A percentile compares a stretch with the other conserved stretches of the same genome.
Evolutionary conservation across 2,329 filamentous ascomycete genomes (phyloP).

Genomic region (Claviceps quebecensis): DNA sequence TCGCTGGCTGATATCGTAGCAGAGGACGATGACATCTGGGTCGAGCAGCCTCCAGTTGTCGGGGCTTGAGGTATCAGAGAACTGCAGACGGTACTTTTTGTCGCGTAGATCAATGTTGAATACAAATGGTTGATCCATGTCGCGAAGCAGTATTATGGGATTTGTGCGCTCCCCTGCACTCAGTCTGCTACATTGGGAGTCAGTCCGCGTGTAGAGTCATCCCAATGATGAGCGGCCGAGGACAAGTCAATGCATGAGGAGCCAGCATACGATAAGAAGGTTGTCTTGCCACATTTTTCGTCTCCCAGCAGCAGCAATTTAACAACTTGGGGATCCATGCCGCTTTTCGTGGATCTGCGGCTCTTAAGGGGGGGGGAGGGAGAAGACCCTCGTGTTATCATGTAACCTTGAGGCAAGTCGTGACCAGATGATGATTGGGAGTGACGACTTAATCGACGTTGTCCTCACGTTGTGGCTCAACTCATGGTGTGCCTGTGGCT

Average conservation of each 20-base stretch:
- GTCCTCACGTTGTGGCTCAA: no score
- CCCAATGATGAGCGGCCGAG: neutral
- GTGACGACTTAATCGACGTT: no score
- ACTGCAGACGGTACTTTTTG: slow-evolving; percentile 38
- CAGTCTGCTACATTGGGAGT: slow-evolving; percentile 30
- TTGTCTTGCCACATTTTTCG: slow-evolving; percentile 44
- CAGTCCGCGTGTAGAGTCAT: neutral
- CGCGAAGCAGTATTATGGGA: slow-evolving; percentile 36
- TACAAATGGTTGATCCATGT: slow-evolving; percentile 46
- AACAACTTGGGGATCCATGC: slow-evolving; percentile 34
- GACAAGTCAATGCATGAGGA: slow-evolving; percentile 1
- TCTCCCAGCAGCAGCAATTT: slow-evolving; percentile 46
- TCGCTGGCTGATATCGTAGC: slow-evolving; percentile 47
- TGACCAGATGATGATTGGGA: no score
- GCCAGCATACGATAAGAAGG: slow-evolving; percentile 42
- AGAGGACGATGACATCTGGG: slow-evolving; percentile 44
- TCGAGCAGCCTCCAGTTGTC: slow-evolving; percentile 44
- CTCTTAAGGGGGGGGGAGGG: no score
- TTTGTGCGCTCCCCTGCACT: slow-evolving; percentile 29
- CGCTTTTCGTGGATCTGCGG: neutral
- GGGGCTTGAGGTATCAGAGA: slow-evolving; percentile 45
- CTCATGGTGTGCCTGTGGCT: no score
- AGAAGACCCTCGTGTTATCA: no score
- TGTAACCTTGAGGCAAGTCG: neutral
- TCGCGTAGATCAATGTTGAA: slow-evolving; percentile 35